phyloP scores from a whole-genome alignment of 768 basidiomycete genomes.

The Agrocybe praecox region DNA sequence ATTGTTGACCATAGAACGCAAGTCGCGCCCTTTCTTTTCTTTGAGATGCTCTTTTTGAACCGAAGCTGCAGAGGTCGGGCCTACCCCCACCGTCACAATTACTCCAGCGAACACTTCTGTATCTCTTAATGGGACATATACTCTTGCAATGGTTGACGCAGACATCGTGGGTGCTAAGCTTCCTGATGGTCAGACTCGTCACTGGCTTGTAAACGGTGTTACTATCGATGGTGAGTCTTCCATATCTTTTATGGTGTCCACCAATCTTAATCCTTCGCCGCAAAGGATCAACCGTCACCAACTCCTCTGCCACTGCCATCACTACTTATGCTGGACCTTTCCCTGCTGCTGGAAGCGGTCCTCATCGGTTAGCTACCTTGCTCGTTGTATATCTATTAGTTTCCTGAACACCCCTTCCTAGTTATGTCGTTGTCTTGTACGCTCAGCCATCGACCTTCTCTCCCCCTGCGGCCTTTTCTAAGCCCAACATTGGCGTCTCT shows the following conservation, averaged over 20 bases:
- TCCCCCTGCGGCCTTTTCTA: slow-evolving; percentile 58
- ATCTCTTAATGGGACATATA: slow-evolving; percentile 52
- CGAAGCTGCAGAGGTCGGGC: slow-evolving; percentile 50
- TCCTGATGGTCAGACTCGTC: slow-evolving; percentile 63
- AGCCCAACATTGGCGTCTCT: slow-evolving; percentile 51
- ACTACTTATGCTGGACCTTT: slow-evolving; percentile 74
- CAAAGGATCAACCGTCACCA: slow-evolving; percentile 40
- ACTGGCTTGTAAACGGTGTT: slow-evolving; percentile 80
- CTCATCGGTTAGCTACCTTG: slow-evolving; percentile 61
- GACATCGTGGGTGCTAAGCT: slow-evolving; percentile 64
- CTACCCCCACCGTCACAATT: slow-evolving; percentile 55
- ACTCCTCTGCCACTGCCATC: slow-evolving; percentile 47
- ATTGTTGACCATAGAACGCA: slow-evolving; percentile 55
- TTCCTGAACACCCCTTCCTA: slow-evolving; percentile 23
- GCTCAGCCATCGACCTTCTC: slow-evolving; percentile 64
- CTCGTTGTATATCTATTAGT: background rate
- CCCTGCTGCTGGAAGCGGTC: slow-evolving; percentile 68
- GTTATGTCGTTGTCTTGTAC: slow-evolving; percentile 72
- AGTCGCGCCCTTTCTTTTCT: slow-evolving; percentile 25
- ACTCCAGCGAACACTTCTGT: slow-evolving; percentile 50
- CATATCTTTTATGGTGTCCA: background rate
- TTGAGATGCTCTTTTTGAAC: background rate
- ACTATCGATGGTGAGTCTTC: slow-evolving; percentile 40
- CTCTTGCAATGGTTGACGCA: slow-evolving; percentile 78
- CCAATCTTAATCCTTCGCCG: background rate